These are phyloP conservation scores for Coprinopsis sp. DNA, from an alignment of 768 basidiomycete genomes.

Conservation along the genomic window DNA sequence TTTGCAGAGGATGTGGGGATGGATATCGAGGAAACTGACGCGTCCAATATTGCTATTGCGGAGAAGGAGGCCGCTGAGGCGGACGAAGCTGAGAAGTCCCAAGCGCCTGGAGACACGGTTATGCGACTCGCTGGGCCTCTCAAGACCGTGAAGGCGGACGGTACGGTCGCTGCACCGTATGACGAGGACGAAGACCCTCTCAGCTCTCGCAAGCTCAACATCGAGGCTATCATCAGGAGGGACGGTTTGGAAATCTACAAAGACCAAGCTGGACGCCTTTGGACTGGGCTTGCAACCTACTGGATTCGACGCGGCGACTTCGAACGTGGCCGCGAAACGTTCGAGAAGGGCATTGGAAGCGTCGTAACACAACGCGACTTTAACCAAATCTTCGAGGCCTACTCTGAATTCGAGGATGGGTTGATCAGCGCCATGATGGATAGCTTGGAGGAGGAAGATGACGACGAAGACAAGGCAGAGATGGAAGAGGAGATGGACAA, in stretches of 20 bases:
- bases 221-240: conserved; percentile 77
- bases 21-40: conserved; percentile 69
- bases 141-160: conserved; percentile 45
- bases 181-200: conserved; percentile 83
- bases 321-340: conserved; percentile 80
- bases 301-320: conserved; percentile 99
- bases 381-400: conserved; percentile 95
- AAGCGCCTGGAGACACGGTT: conserved; percentile 52
- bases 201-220: conserved; percentile 68
- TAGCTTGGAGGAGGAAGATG: conserved; percentile 75
- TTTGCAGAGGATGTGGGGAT: conserved; percentile 91
- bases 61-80: conserved; percentile 44
- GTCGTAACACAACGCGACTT: conserved; percentile 96
- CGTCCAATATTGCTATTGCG: conserved; percentile 47
- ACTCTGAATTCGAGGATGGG: conserved; percentile 89
- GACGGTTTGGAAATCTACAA: conserved; percentile 90
- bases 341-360: conserved; percentile 77
- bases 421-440: conserved; percentile 89
- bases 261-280: conserved; percentile 93
- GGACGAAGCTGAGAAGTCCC: conserved; percentile 24
- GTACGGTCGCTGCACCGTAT: conserved; percentile 48
- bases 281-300: conserved; percentile 95
- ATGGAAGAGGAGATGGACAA: conserved; percentile 79
- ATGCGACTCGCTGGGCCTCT: conserved; percentile 71
- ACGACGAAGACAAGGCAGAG: conserved; percentile 75